Percentiles rank a stretch among this genome's conserved stretches.
phyloP scores from a whole-genome alignment of 2,329 filamentous ascomycete genomes.

The Ustilaginoidea virens region DNA sequence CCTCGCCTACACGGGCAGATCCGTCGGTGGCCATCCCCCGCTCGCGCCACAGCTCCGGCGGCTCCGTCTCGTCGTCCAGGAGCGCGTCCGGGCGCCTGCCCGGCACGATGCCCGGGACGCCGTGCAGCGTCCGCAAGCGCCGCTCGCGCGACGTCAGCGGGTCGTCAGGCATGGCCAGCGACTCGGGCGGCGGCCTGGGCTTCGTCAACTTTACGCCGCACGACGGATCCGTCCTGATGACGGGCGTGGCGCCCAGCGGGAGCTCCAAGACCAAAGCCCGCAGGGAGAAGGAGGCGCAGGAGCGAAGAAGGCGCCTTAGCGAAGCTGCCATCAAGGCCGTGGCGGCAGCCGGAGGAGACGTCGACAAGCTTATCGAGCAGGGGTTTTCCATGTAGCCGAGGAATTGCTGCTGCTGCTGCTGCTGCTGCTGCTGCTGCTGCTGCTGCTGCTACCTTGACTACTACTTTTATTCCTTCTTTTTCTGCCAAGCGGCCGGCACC shows the following conservation, averaged over 20 bases:
- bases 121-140: constrained; percentile 23
- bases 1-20: constrained; percentile 23
- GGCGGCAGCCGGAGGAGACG: constrained; percentile 54
- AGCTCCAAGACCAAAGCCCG: constrained; percentile 90
- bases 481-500: too few species aligned
- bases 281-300: constrained; percentile 72
- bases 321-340: constrained; percentile 56
- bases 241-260: constrained; percentile 80
- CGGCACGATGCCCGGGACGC: constrained; percentile 22
- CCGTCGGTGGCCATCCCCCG: constrained; percentile 9
- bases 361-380: constrained; percentile 35
- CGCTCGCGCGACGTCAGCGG: constrained; percentile 20
- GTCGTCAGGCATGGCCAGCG: constrained; percentile 11
- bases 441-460: neutral
- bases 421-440: neutral
- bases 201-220: constrained; percentile 87
- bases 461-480: constrained; percentile 2
- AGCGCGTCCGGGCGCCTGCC: constrained; percentile 19
- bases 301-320: constrained; percentile 54
- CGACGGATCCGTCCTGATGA: constrained; percentile 67
- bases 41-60: constrained; percentile 24
- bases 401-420: too few species aligned
- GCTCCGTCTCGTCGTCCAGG: constrained; percentile 19
- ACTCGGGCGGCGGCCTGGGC: constrained; percentile 24
- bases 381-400: constrained; percentile 28